These are phyloP conservation scores for Teunomyces gatunensis DNA, from an alignment of 805 yeast species.

Conservation along the genomic window DNA sequence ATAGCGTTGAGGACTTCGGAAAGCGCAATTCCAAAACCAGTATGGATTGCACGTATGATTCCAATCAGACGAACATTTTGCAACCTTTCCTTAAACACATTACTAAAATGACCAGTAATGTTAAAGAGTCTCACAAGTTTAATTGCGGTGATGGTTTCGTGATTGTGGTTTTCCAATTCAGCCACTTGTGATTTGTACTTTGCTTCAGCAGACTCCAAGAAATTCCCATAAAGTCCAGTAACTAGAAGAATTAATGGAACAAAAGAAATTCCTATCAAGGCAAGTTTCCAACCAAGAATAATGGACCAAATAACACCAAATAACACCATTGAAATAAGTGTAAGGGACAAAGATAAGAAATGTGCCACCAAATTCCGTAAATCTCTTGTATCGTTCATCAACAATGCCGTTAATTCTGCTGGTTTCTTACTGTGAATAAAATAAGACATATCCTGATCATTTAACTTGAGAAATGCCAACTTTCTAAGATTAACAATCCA, in stretches of 20 bases:
- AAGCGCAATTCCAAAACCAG: conserved; percentile 68
- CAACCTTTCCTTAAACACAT: conserved; percentile 32
- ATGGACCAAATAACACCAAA: conserved; percentile 79
- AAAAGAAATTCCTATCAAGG: conserved; percentile 77
- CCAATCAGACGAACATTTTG: conserved; percentile 39
- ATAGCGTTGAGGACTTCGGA: conserved; percentile 52
- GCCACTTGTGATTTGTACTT: conserved; percentile 57
- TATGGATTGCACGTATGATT: conserved; percentile 48
- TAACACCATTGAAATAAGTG: conserved; percentile 51
- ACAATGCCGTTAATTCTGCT: conserved; percentile 58
- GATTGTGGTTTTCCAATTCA: conserved; percentile 47
- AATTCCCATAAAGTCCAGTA: conserved; percentile 50
- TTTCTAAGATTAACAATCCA: conserved; percentile 62
- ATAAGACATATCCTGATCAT: conserved; percentile 55
- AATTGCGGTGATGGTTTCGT: conserved; percentile 57
- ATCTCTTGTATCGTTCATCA: conserved; percentile 83
- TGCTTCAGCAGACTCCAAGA: conserved; percentile 56
- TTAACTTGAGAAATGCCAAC: conserved; percentile 45
- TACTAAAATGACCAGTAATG: conserved; percentile 47
- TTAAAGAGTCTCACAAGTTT: conserved; percentile 62
- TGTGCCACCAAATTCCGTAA: conserved; percentile 62
- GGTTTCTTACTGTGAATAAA: conserved; percentile 40
- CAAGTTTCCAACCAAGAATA: conserved; percentile 78
- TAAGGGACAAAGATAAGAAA: conserved; percentile 53
- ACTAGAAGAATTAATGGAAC: conserved; percentile 59